Evolutionary conservation across 2,329 filamentous ascomycete genomes (phyloP).

Genomic region (Phialemonium atrogriseum): DNA sequence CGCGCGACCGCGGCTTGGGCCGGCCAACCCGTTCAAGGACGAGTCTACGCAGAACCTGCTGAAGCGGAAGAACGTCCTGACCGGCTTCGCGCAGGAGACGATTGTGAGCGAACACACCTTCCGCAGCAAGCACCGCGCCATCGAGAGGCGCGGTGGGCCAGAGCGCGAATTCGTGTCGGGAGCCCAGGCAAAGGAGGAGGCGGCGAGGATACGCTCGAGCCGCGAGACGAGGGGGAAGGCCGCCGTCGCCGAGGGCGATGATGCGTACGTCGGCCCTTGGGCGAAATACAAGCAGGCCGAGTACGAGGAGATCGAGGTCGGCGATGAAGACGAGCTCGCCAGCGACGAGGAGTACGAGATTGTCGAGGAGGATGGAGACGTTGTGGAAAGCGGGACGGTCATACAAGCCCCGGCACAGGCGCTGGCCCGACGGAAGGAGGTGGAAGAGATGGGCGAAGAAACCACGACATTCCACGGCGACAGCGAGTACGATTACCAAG

Average conservation of each 20-base stretch:
- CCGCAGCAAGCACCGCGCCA: constrained; percentile 74
- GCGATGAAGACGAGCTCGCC: constrained; percentile 65
- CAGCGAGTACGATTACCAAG: constrained; percentile 84
- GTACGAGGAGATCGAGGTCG: constrained; percentile 61
- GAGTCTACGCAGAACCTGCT: constrained; percentile 38
- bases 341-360: constrained; percentile 74
- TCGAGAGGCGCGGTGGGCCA: constrained; percentile 58
- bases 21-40: constrained; percentile 67
- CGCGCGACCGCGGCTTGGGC: constrained; percentile 56
- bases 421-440: constrained; percentile 47
- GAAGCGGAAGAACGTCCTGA: constrained; percentile 76
- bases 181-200: constrained; percentile 59
- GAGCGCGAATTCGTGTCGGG: constrained; percentile 47
- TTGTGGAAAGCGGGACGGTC: constrained; percentile 56
- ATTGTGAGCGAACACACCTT: constrained; percentile 88
- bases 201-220: constrained; percentile 58
- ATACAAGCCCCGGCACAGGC: constrained; percentile 47
- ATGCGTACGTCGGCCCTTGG: constrained; percentile 92
- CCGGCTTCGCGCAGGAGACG: constrained; percentile 81
- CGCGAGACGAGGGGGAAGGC: constrained; percentile 81
- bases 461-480: constrained; percentile 81
- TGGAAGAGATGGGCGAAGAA: constrained; percentile 59
- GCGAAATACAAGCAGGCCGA: constrained; percentile 69
- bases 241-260: constrained; percentile 74
- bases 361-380: constrained; percentile 58